Evolutionary conservation across 345 rosid species (phyloP).

Genomic region (Eucalyptus erythrocorys): DNA sequence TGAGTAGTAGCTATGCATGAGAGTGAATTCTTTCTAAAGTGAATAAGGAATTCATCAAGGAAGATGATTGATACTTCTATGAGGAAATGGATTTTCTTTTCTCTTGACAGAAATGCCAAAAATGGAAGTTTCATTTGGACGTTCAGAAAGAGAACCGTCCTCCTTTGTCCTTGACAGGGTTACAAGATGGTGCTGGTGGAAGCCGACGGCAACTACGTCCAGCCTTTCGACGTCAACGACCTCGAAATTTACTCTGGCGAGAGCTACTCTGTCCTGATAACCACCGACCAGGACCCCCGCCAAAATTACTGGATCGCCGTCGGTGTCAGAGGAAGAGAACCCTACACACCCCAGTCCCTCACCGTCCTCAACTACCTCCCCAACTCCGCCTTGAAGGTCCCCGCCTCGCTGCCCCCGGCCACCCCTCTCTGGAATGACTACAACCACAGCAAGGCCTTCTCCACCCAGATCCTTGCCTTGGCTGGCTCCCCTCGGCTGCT

Average conservation of each 20-base stretch:
- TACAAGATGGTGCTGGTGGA: conserved; percentile 73
- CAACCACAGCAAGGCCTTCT: conserved; percentile 35
- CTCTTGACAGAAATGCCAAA: neutral
- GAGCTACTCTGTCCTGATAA: conserved; percentile 63
- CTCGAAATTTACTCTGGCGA: conserved; percentile 78
- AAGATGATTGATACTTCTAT: neutral
- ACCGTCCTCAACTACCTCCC: conserved; percentile 44
- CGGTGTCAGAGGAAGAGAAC: conserved; percentile 52
- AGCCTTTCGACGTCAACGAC: conserved; percentile 43
- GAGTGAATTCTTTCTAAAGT: too few relatives aligned
- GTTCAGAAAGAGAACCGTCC: too few relatives aligned
- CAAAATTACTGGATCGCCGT: conserved; percentile 50
- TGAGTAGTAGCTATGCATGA: too few relatives aligned
- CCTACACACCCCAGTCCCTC: conserved; percentile 45
- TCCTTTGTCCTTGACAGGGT: conserved; percentile 8
- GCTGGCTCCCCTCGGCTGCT: conserved; percentile 43
- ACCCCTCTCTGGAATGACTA: conserved; percentile 67
- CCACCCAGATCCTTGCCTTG: conserved; percentile 15
- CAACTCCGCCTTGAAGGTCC: conserved; percentile 24
- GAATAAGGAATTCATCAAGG: neutral
- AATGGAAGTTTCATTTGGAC: neutral
- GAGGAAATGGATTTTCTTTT: neutral
- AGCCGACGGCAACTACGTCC: conserved; percentile 71
- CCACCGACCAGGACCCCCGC: conserved; percentile 35
- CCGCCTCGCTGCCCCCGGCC: conserved; percentile 34